These are phyloP conservation scores for Cercospora canescens DNA, from an alignment of 2,329 filamentous ascomycete species.

Conservation along the genomic window DNA sequence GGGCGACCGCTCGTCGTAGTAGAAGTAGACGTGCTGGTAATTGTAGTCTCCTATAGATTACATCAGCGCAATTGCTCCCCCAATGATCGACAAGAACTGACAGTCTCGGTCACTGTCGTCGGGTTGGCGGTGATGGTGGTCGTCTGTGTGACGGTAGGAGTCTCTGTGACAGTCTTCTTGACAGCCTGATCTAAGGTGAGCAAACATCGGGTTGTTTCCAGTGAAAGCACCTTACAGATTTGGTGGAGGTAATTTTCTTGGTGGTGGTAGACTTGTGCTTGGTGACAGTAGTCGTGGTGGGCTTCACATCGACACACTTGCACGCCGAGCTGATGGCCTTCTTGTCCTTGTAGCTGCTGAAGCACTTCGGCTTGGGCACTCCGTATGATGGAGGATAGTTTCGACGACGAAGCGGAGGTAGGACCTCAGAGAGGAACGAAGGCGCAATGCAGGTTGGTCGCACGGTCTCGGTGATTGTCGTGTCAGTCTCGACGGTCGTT, in stretches of 20 bases:
- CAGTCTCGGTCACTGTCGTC: not conserved
- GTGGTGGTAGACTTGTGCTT: not conserved
- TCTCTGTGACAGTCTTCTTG: not conserved
- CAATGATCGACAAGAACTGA: not conserved
- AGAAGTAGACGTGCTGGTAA: not conserved
- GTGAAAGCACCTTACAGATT: not conserved
- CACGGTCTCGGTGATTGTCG: not conserved
- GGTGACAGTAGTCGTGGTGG: not conserved
- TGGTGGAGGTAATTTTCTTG: not conserved
- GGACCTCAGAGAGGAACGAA: not conserved
- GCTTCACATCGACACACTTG: not conserved
- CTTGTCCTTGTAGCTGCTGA: not conserved
- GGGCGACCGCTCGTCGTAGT: not conserved
- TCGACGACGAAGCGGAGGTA: not conserved
- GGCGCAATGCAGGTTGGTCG: not conserved
- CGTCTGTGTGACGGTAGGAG: not conserved
- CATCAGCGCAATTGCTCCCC: not conserved
- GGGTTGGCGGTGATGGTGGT: not conserved
- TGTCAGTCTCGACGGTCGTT: not conserved
- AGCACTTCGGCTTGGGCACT: not conserved
- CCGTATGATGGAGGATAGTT: not conserved
- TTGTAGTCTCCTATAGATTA: not conserved
- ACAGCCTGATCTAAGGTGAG: not conserved
- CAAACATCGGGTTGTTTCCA: not conserved
- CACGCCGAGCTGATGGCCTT: conserved; percentile 3